phyloP scores from a whole-genome alignment of 2,329 filamentous ascomycete genomes.

The Phyllosticta capitalensis region DNA sequence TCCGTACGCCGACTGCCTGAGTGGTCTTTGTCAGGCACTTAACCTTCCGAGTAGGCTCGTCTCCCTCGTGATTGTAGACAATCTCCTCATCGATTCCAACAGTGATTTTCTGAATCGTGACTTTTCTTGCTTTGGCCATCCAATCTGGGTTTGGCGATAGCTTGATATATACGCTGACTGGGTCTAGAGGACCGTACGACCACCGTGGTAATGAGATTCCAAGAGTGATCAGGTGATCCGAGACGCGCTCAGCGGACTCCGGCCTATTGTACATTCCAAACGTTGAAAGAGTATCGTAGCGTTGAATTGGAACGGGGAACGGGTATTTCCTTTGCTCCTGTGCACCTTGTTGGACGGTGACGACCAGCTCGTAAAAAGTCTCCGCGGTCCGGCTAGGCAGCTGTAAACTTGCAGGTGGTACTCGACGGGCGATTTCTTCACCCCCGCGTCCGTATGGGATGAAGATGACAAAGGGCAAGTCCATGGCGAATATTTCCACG shows the following conservation, averaged over 20 bases:
- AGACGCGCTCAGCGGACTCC: conserved; percentile 73
- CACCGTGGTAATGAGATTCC: conserved; percentile 87
- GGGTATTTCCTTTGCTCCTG: conserved; percentile 80
- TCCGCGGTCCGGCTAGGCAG: conserved; percentile 89
- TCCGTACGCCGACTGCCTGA: conserved; percentile 68
- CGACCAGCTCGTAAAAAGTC: conserved; percentile 93
- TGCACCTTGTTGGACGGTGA: conserved; percentile 86
- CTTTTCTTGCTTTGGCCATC: conserved; percentile 79
- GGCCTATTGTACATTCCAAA: conserved; percentile 99
- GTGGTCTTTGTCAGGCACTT: conserved; percentile 80
- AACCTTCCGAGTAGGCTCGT: conserved; percentile 83
- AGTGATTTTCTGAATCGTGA: conserved; percentile 90
- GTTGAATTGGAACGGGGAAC: conserved; percentile 80
- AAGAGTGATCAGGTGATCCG: conserved; percentile 84
- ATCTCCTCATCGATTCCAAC: conserved; percentile 94
- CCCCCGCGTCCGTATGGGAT: conserved; percentile 90
- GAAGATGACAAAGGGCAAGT: conserved; percentile 92
- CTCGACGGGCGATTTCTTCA: conserved; percentile 78
- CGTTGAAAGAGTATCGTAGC: conserved; percentile 94
- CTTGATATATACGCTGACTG: conserved; percentile 93
- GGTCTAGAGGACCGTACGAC: conserved; percentile 93
- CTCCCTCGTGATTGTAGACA: conserved; percentile 95
- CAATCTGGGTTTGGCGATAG: conserved; percentile 86
- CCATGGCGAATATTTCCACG: conserved; percentile 89
- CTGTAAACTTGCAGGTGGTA: conserved; percentile 86